Percentiles rank a stretch among this genome's conserved stretches.
Evolutionary conservation across 352 stramenopile genomes (phyloP).

Genomic region (Phytophthora palmivora): DNA sequence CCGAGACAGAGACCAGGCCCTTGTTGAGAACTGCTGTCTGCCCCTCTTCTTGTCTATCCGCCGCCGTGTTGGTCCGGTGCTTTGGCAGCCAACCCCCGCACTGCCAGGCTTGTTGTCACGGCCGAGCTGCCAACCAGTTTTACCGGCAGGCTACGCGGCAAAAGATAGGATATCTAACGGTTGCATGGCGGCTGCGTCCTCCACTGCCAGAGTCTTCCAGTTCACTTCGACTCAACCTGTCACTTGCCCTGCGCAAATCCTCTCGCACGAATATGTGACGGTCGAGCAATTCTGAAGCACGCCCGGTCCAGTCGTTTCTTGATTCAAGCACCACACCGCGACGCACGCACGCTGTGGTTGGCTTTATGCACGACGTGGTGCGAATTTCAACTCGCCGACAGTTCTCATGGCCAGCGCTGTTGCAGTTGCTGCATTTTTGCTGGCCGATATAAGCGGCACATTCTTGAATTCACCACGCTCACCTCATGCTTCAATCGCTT

Average conservation of each 20-base stretch:
- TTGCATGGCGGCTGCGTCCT: neutral
- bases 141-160: slow-evolving; percentile 8
- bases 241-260: slow-evolving; percentile 25
- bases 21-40: neutral
- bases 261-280: slow-evolving; percentile 28
- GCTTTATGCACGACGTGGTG: slow-evolving; percentile 11
- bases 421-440: slow-evolving; percentile 32
- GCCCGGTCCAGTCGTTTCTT: slow-evolving; percentile 23
- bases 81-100: slow-evolving; percentile 25
- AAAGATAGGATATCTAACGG: slow-evolving; percentile 18
- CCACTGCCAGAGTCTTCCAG: neutral
- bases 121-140: slow-evolving; percentile 15
- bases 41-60: slow-evolving; percentile 14
- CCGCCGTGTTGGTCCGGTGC: slow-evolving; percentile 30
- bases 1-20: slow-evolving; percentile 22
- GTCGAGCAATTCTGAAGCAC: slow-evolving; percentile 16
- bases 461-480: slow-evolving; percentile 28
- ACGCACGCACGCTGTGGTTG: slow-evolving; percentile 26
- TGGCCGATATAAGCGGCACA: slow-evolving; percentile 16
- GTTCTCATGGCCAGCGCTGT: slow-evolving; percentile 17
- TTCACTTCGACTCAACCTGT: slow-evolving; percentile 15
- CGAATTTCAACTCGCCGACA: slow-evolving; percentile 22
- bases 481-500: slow-evolving; percentile 44
- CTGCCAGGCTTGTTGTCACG: slow-evolving; percentile 15
- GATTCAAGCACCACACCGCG: slow-evolving; percentile 21